These are phyloP conservation scores for Microthlaspi erraticum DNA, from an alignment of 345 rosid species.

Conservation along the genomic window DNA sequence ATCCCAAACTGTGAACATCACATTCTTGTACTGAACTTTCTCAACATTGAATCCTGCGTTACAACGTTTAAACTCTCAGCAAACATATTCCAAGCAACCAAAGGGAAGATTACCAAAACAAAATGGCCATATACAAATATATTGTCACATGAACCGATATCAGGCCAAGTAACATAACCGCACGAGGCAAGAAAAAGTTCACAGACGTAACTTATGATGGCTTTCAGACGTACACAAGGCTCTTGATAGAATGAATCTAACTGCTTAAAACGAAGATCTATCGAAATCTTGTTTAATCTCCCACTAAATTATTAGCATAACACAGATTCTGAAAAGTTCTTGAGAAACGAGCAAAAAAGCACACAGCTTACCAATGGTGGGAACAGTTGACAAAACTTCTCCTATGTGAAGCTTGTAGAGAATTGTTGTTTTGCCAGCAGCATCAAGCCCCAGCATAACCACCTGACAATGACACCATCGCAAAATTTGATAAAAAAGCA, in stretches of 20 bases:
- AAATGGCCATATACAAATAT: slow-evolving; percentile 3
- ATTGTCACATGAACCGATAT: neutral
- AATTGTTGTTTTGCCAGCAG: slow-evolving; percentile 97
- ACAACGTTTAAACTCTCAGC: slow-evolving; percentile 17
- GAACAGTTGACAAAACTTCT: slow-evolving; percentile 97
- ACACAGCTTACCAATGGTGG: slow-evolving; percentile 75
- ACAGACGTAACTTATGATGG: neutral
- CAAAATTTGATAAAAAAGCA: slow-evolving; percentile 8
- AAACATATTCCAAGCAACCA: slow-evolving; percentile 6
- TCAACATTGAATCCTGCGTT: slow-evolving; percentile 93
- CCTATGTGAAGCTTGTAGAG: slow-evolving; percentile 98
- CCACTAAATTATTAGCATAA: neutral
- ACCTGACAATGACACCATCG: slow-evolving; percentile 60
- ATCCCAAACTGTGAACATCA: slow-evolving; percentile 98
- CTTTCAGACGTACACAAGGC: slow-evolving; percentile 1
- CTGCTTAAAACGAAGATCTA: neutral
- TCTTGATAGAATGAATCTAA: neutral
- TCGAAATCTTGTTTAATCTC: neutral
- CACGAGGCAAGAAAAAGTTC: neutral
- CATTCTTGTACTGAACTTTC: slow-evolving; percentile 99
- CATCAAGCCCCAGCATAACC: slow-evolving; percentile 98
- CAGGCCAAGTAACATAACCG: slow-evolving; percentile 5
- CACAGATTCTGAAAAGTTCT: neutral
- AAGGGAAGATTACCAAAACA: neutral
- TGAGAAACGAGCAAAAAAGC: neutral